Base-by-base conservation (phyloP, 768 basidiomycete genomes). In the Mycena leptocephala region DNA sequence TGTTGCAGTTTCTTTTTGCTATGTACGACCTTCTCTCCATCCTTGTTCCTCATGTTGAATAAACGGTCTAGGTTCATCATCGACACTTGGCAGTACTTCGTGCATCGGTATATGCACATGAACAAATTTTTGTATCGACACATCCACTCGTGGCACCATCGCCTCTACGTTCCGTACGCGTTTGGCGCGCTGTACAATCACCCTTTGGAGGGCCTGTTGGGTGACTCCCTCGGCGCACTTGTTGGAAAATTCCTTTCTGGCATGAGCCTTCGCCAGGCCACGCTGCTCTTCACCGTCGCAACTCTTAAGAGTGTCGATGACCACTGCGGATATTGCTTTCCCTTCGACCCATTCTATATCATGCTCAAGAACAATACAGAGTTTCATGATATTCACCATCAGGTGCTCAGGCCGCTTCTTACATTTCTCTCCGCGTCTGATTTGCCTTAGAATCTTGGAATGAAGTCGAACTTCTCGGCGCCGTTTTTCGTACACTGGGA, bases 131-230 rank as follows among this genome's bases (percentile, higher is more conserved):
- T 99, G 37, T 99, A 98, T 87, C 95, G 93, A 78, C 92, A 95
- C 68, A 89, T 99, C 77, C 98, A 99, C 84, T 96, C 96, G 0
- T 93, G 94, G 85, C 98, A 99, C 84, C 98, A 99, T 83, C 91
- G 97, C 11, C 92, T 99, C 10, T 98, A 99, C 83, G 97, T 98
- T 8, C 97, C 98, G 1, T 99, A 98, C 82, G 96, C 98, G 0
- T 99, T 95, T 80, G 98, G 98, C 20, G 95, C 98, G n/a, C 88
- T 99, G 6, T 99, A 99, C 89, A 99, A 99, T 84, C 98, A 99
- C 83, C 97, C 97, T 0, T 79, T 99, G 43, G 98, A 99, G 82
- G 98, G 97, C 1, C 94, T 99, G 82, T 75, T 98, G 2, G 90
- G 99, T 77, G 98, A 99, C 84, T 91, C 93, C 1, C 83, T 95